phyloP scores from a whole-genome alignment of 345 rosid species.

The Cardamine chenopodiifolia region DNA sequence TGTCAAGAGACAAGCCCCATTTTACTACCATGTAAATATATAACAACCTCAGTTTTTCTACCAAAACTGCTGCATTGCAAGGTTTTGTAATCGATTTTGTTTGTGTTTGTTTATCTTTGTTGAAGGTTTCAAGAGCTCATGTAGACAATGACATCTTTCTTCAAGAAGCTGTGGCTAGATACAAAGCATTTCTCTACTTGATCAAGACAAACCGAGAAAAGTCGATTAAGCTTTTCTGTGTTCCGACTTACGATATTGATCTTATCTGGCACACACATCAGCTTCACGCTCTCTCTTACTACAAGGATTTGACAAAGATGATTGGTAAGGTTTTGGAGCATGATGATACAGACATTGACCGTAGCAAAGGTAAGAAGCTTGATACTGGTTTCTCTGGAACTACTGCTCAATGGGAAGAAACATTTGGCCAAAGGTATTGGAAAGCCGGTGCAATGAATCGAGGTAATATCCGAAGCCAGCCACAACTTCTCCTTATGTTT shows the following conservation, averaged over 20 bases:
- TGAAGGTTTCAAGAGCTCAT: conserved; percentile 72
- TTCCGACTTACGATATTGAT: conserved; percentile 96
- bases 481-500: conserved; percentile 50
- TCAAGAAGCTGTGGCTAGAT: conserved; percentile 82
- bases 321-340: conserved; percentile 84
- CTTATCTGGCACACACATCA: conserved; percentile 99
- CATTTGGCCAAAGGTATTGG: conserved; percentile 80
- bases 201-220: conserved; percentile 76
- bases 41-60: neutral
- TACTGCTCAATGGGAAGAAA: conserved; percentile 84
- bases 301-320: conserved; percentile 57
- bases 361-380: conserved; percentile 87
- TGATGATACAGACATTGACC: conserved; percentile 90
- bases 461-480: conserved; percentile 74
- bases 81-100: neutral
- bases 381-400: conserved; percentile 89
- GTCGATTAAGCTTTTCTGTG: conserved; percentile 72
- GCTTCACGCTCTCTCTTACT: conserved; percentile 77
- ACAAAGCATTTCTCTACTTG: conserved; percentile 87
- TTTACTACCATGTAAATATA: conserved; percentile 78
- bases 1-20: conserved; percentile 88
- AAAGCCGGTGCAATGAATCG: conserved; percentile 95
- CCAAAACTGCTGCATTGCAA: neutral
- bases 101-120: conserved; percentile 16
- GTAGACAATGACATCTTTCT: conserved; percentile 67